Conservation (phyloP, 2,329 filamentous ascomycete species). For the Sordariomycetes sp. region DNA sequence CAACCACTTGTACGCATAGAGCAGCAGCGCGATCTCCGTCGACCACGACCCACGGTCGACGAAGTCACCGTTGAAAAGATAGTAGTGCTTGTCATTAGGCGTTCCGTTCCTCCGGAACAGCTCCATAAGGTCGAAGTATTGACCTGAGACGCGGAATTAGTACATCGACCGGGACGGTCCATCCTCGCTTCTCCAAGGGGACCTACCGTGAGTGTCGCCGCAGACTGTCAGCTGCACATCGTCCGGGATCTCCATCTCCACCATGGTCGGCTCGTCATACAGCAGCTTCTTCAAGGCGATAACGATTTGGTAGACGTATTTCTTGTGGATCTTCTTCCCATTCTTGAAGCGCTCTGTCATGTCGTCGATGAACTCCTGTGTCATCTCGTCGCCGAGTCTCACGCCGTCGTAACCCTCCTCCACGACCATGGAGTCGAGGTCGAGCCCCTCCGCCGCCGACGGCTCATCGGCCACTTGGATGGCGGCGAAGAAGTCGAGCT, state of each 20-base stretch:
- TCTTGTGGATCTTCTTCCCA: slow-evolving; percentile 89
- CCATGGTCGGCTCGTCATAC: slow-evolving; percentile 92
- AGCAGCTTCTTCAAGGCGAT: slow-evolving; percentile 82
- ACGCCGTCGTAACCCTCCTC: slow-evolving; percentile 81
- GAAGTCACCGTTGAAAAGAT: slow-evolving; percentile 98
- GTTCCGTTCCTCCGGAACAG: slow-evolving; percentile 86
- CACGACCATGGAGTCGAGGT: slow-evolving; percentile 75
- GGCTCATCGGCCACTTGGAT: slow-evolving; percentile 91
- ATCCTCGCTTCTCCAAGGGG: neutral
- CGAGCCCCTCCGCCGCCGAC: slow-evolving; percentile 81
- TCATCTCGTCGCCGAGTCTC: slow-evolving; percentile 72
- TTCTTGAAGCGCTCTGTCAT: slow-evolving; percentile 95
- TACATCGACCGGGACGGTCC: neutral
- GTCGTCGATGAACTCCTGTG: slow-evolving; percentile 91
- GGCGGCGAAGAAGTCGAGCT: slow-evolving; percentile 84
- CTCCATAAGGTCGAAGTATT: slow-evolving; percentile 96
- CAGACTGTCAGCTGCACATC: slow-evolving; percentile 83
- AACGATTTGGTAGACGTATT: slow-evolving; percentile 97
- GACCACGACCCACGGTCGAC: slow-evolving; percentile 98
- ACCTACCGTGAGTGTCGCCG: slow-evolving; percentile 85
- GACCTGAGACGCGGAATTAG: slow-evolving; percentile 42
- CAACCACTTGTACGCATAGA: slow-evolving; percentile 97
- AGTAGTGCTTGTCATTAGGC: slow-evolving; percentile 78
- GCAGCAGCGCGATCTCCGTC: slow-evolving; percentile 83
- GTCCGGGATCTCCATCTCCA: slow-evolving; percentile 73